Base-by-base conservation (phyloP, 176 grass and related monocot genomes). In the Juncus effusus region DNA sequence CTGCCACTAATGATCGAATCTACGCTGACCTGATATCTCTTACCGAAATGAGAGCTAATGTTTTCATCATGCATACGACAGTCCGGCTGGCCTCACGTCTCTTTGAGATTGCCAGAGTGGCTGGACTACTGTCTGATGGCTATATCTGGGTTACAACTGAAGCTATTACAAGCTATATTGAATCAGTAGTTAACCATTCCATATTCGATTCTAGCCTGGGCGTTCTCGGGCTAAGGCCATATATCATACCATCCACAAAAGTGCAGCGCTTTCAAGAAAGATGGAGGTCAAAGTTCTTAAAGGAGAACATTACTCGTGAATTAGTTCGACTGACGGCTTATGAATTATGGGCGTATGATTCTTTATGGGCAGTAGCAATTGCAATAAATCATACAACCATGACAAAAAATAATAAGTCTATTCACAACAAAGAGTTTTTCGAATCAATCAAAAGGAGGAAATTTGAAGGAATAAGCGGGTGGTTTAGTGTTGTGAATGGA, bases 71-170 rank as follows among this genome's bases (percentile, higher is more conserved):
- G 41, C 39, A 64, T 64, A 14, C 39, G 36, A 10, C 61, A 13
- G 11, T 41, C 36, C 39, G 41, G 7, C 39, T 64, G 36, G 61
- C 61, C 38, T 64, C 61, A n/a, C 61, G 8, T 41, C 28, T 64
- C 61, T 64, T 64, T 64, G 37, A 41, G 11, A 41, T 41, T 42
- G 61, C 61, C 39, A 64, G 41, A 13, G 8, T 11, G 36, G 38
- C 39, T 40, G 2, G 38, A 64, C 12, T 64, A 38, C 7, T 64
- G 61, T 64, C 36, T 13, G 61, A 64, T 64, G 61, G 41, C 28
- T 64, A 64, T 44, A 38, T 64, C 14, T 64, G 61, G 61, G 41
- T 64, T 64, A 64, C 61, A 28, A 64, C 61, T 3, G 61, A 64
- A 15, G 38, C 41, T 41, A 44, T 64, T 64, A 45, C 61, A 44